Base-by-base conservation (phyloP, 116 monocot genomes). In the Papilionanthe hybrid region DNA sequence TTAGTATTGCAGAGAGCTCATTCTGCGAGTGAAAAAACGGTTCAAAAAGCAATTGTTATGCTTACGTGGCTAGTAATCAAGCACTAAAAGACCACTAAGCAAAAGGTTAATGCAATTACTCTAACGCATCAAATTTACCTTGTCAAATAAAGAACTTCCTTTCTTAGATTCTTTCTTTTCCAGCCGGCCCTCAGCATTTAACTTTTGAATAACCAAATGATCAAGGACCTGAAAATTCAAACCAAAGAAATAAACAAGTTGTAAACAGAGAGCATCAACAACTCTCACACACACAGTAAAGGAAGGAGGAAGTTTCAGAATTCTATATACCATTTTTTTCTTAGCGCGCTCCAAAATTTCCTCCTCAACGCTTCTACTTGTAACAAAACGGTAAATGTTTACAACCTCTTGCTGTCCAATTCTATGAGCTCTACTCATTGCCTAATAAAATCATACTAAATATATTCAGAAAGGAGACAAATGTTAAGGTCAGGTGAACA, bases 131-230 rank as follows among this genome's bases (percentile, higher is more conserved):
- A 73, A 42, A 50, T 25, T 81, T 78, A 93, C 98, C 93, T 98
- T 98, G 84, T 98, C 98, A 92, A 98, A 98, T 87, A 98, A 86
- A 57, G 98, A 88, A 77, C 69, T 87, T 18, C 94, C 94, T 76
- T 97, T 97, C 55, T 97, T 97, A 13, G 94, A 81, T 84, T 98
- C 98, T 83, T 98, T 98, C 88, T 94, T 98, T 85, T 98, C 98
- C 55, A 98, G 87, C 71, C 94, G 91, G 6, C 98, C 98, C 76
- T 98, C 98, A 80, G 94, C 94, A 91, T 98, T 98, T 45, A 98
- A 81, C 84, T 94, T 94, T 86, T 98, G 98, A 87, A 98, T 98
- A 44, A 98, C 98, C 37, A 98, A 78, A 82, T 98, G 98, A 91
- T 98, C 98, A 72, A 98, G 91, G 75, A 98, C 98, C 98, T 98